Evolutionary conservation across 345 rosid species (phyloP).

Genomic region (Punica granatum): DNA sequence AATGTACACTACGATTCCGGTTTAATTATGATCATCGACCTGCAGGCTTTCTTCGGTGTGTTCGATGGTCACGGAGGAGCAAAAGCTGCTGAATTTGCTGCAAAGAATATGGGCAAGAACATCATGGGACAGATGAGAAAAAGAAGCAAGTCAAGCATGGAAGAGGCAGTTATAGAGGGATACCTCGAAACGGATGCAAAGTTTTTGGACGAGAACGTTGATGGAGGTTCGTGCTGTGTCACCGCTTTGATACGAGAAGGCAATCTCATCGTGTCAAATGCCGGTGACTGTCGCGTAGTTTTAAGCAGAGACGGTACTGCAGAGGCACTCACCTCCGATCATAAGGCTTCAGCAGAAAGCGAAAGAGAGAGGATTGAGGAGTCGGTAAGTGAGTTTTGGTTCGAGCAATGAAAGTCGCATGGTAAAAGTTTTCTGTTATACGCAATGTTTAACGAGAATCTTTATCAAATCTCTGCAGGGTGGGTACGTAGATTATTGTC

Average conservation of each 20-base stretch:
- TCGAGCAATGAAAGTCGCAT: background rate
- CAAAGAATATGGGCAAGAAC: constrained; percentile 48
- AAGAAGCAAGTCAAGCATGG: constrained; percentile 26
- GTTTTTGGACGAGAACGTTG: constrained; percentile 39
- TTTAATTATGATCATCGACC: background rate
- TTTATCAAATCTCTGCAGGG: constrained; percentile 32
- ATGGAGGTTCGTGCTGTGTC: constrained; percentile 78
- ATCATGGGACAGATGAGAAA: constrained; percentile 24
- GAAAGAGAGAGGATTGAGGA: constrained; percentile 60
- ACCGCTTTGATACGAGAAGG: constrained; percentile 60
- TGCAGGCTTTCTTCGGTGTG: constrained; percentile 72
- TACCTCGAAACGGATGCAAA: constrained; percentile 58
- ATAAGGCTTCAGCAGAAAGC: constrained; percentile 50
- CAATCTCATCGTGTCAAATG: constrained; percentile 54
- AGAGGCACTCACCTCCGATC: constrained; percentile 76
- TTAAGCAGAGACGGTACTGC: constrained; percentile 61
- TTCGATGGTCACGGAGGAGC: constrained; percentile 90
- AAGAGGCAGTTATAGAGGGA: constrained; percentile 46
- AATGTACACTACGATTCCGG: background rate
- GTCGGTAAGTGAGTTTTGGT: constrained; percentile 32
- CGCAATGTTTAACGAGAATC: background rate
- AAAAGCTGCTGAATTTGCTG: constrained; percentile 74
- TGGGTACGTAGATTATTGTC: constrained; percentile 68
- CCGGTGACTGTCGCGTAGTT: constrained; percentile 85
- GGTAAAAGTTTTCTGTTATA: background rate